Evolutionary conservation across 345 rosid genomes (phyloP).

Genomic region (Capsella bursapastoris): DNA sequence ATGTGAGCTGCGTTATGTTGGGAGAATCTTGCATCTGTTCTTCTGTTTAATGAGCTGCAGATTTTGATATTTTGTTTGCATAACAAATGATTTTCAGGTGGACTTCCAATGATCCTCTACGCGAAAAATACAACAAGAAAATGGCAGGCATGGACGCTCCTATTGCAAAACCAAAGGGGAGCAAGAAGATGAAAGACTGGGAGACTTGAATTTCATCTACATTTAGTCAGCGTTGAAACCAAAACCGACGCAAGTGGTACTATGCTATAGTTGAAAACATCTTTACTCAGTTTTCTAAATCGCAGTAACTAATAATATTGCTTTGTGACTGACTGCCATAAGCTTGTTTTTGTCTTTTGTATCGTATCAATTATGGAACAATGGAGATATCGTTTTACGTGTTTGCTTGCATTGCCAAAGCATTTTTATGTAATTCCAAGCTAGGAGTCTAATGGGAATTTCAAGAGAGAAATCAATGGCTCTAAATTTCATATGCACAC

Average conservation of each 20-base stretch:
- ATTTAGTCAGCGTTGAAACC: slow-evolving; percentile 1
- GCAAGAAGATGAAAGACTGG: slow-evolving; percentile 84
- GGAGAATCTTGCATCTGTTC: slow-evolving; percentile 12
- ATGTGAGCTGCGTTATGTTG: neutral
- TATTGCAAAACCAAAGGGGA: slow-evolving; percentile 72
- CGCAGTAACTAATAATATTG: slow-evolving; percentile 6
- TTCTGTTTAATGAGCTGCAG: neutral
- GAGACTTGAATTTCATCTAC: slow-evolving; percentile 39
- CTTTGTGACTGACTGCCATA: slow-evolving; percentile 21
- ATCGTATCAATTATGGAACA: neutral
- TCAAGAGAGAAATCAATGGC: neutral
- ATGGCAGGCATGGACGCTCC: slow-evolving; percentile 77
- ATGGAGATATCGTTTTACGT: neutral
- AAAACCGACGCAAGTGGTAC: slow-evolving; percentile 9
- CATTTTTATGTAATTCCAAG: neutral
- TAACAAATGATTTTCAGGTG: slow-evolving; percentile 53
- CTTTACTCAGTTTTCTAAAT: neutral
- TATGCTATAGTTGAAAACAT: neutral
- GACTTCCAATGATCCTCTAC: slow-evolving; percentile 71
- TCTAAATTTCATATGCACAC: neutral
- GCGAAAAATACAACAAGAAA: slow-evolving; percentile 73
- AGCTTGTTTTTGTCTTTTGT: slow-evolving; percentile 11
- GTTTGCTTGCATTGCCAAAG: neutral
- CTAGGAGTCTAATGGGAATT: neutral
- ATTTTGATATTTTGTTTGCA: slow-evolving; percentile 11